Base-by-base conservation (phyloP, 805 yeast genomes). In the Cyberlindnera mrakii region DNA sequence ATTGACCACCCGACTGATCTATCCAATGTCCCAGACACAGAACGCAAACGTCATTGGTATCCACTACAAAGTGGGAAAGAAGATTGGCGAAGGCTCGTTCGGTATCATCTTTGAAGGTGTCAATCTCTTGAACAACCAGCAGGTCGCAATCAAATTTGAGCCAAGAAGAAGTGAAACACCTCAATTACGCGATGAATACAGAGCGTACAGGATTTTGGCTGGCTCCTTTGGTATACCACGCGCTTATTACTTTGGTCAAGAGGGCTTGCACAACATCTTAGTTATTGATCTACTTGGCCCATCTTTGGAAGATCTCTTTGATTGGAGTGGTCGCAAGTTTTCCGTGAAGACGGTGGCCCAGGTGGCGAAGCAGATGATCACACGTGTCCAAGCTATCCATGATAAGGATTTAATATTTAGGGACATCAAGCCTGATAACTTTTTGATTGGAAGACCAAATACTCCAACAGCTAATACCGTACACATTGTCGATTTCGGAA, bases 171-270 rank as follows among this genome's bases (percentile, higher is more conserved):
- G 95, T 32, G 99, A 93, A 57, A 96, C 98, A 8, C 99, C 99
- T 7, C 99, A 93, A 64, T 73, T 93, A 45, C 78, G 96, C 57
- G 99, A 93, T 64, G 99, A 93, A 66, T 93, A 90, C 64, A 75
- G 97, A 56, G 85, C 96, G n/a, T 93, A 93, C 67, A 84, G 89
- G 58, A 84, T 87, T 44, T 71, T 93, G 40, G 78, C 80, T 45
- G 96, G 95, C 16, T 75, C 82, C 40, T 73, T 71, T 35, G 98
- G 98, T 38, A 82, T 93, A 41, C 99, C 99, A 41, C 80, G 82
- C 57, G 98, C 96, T n/a, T 93, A 93, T 68, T 93, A 89, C 63
- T 91, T 91, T 64, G 99, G 99, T 46, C 98, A 93, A 62, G 99
- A 93, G 67, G 98, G 99, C 29, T 77, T 93, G 47, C 98, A 93